Percentiles rank a stretch among this genome's conserved stretches.
Evolutionary conservation across 2,329 filamentous ascomycete species (phyloP).

Genomic region (Penicillium oxalicum): DNA sequence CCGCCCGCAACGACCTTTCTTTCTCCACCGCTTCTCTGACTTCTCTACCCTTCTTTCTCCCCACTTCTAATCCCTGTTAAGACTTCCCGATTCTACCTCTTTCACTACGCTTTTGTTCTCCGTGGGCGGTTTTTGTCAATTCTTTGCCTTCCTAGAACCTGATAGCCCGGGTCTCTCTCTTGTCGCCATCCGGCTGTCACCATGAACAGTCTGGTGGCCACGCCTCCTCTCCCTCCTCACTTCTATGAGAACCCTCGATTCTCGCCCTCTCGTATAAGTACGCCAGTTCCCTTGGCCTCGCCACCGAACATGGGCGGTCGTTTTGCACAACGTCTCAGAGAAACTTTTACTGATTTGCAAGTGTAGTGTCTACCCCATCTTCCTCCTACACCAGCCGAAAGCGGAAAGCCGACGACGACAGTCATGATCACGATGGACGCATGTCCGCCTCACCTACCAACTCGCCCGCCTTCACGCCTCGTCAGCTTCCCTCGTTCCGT

Average conservation of each 20-base stretch:
- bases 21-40: constrained; percentile 31
- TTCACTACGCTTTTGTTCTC: constrained; percentile 7
- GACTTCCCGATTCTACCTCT: constrained; percentile 11
- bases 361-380: constrained; percentile 34
- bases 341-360: constrained; percentile 11
- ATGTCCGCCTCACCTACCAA: constrained; percentile 85
- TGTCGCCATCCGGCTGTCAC: constrained; percentile 32
- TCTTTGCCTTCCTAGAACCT: constrained; percentile 1
- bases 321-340: not conserved
- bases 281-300: constrained; percentile 20
- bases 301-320: not conserved
- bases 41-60: constrained; percentile 22
- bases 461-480: constrained; percentile 68
- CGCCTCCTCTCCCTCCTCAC: constrained; percentile 57
- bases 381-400: constrained; percentile 54
- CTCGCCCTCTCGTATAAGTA: constrained; percentile 56
- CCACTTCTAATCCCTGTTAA: constrained; percentile 15
- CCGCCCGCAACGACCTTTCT: constrained; percentile 31
- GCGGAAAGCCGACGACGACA: constrained; percentile 77
- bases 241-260: constrained; percentile 56
- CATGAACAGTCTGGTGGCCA: constrained; percentile 58
- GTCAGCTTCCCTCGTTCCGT: constrained; percentile 60
- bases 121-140: not conserved
- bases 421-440: constrained; percentile 62
- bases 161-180: constrained; percentile 4